Evolutionary conservation across 345 rosid species (phyloP).

Genomic region (Laguncularia racemosa): DNA sequence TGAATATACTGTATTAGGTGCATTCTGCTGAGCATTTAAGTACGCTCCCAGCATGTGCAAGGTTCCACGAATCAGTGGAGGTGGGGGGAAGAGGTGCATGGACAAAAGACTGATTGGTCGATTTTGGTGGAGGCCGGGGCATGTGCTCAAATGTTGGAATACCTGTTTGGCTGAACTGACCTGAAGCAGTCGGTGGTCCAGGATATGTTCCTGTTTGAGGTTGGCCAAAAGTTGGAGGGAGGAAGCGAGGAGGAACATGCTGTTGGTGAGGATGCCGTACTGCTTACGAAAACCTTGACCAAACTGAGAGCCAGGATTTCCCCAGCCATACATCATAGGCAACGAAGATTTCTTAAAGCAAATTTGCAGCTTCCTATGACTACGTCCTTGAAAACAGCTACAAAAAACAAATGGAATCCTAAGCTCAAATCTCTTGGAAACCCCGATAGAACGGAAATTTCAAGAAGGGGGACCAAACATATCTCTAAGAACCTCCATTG

Average conservation of each 20-base stretch:
- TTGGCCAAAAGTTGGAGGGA: constrained; percentile 7
- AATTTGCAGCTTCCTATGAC: too few relatives aligned
- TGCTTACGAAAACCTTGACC: constrained; percentile 28
- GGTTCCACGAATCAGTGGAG: constrained; percentile 18
- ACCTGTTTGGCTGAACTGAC: constrained; percentile 16
- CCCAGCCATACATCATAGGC: constrained; percentile 3
- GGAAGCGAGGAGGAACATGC: constrained; percentile 20
- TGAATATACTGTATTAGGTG: constrained; percentile 15
- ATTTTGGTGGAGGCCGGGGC: constrained; percentile 17
- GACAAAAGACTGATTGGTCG: constrained; percentile 21
- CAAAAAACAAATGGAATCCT: too few relatives aligned
- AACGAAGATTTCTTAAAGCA: too few relatives aligned
- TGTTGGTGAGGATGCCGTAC: constrained; percentile 24
- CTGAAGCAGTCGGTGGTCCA: constrained; percentile 11
- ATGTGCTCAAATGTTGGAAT: constrained; percentile 26
- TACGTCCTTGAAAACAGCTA: too few relatives aligned
- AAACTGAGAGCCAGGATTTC: constrained; percentile 14
- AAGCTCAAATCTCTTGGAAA: too few relatives aligned
- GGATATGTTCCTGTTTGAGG: constrained; percentile 21
- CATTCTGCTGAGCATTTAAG: constrained; percentile 24
- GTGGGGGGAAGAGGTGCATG: constrained; percentile 11
- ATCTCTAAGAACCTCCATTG: constrained; percentile 80
- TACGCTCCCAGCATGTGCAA: constrained; percentile 16
- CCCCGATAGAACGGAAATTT: too few relatives aligned
- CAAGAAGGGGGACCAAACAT: constrained; percentile 28